Base-by-base conservation (phyloP, 108 stramenopile species). In the Schizochytrium sp. region DNA sequence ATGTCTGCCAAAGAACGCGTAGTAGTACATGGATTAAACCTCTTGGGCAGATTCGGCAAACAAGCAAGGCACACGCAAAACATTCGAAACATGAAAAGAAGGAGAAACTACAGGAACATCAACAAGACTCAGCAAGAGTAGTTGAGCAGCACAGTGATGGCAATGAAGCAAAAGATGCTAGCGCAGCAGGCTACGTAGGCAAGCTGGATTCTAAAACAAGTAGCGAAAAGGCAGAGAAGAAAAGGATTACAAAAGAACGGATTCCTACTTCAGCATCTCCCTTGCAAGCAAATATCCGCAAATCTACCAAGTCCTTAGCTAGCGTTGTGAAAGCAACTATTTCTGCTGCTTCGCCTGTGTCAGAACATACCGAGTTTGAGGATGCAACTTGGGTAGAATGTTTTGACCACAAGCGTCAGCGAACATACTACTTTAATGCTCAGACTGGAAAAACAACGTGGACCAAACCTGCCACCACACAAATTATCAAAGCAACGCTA, bases 1-100 rank as follows among this genome's bases (percentile, higher is more conserved):
- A 55, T 83, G 76, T 83, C 8, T 83, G 76, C 76, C 45, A 83
- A 40, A 47, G 53, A 55, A 55, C 76, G 8, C 5, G 40, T 10
- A 10, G 2, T 47, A 83, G 76, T 53, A 83, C 76, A 0, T 83
- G 76, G 76, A 83, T 83, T 53, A 83, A 83, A 53, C 76, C 76
- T 8, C 8, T 28, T 7, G 76, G 76, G 5, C 49, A 56, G 28
- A 83, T 83, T 50, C 40, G 72, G 41, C 40, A 8, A 41, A 8
- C 40, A n/a, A 5, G 40, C 28, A 72, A 15, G 42, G 5, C 40
- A 15, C 72, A 15, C 40, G 72, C 12, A 42, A 41, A 8, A 72
- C 38, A 28, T 28, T 28, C 28, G 28, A 28, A 72, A 41, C 10
- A 72, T 42, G 72, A 5, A 42, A 72, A 72, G 72, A 72, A 5